A percentile compares a stretch with the other conserved stretches of the same genome.
Conservation (phyloP, 495 filamentous ascomycete genomes). For the Terfezia claveryi region DNA sequence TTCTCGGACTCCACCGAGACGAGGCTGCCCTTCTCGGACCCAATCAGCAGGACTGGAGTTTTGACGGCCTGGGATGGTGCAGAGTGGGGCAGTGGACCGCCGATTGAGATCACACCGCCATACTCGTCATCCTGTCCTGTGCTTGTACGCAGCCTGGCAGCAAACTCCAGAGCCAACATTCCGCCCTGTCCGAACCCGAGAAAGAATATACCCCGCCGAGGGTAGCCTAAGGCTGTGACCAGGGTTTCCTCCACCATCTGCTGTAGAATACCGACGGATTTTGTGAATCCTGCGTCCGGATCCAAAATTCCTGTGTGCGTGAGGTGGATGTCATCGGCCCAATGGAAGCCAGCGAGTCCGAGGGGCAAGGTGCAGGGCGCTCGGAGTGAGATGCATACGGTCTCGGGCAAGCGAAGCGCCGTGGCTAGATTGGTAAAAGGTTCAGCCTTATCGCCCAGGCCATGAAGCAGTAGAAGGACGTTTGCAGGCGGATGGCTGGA, state of each 20-base stretch:
- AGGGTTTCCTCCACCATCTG: slow-evolving; percentile 39
- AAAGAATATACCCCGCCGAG: slow-evolving; percentile 43
- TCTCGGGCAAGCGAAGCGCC: slow-evolving; percentile 61
- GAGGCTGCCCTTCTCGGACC: slow-evolving; percentile 37
- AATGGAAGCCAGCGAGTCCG: slow-evolving; percentile 59
- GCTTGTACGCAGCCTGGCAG: slow-evolving; percentile 19
- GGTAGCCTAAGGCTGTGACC: slow-evolving; percentile 48
- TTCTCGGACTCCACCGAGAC: slow-evolving; percentile 43
- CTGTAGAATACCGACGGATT: slow-evolving; percentile 26
- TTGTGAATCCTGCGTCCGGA: slow-evolving; percentile 53
- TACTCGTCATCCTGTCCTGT: slow-evolving; percentile 16
- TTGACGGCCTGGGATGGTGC: slow-evolving; percentile 19
- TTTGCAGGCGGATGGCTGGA: slow-evolving; percentile 22
- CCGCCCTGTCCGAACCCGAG: slow-evolving; percentile 81
- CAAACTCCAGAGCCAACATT: slow-evolving; percentile 44
- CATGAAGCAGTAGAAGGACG: slow-evolving; percentile 74
- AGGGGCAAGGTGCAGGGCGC: slow-evolving; percentile 54
- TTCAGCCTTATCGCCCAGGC: slow-evolving; percentile 54
- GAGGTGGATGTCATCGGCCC: slow-evolving; percentile 74
- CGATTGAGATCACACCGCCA: slow-evolving; percentile 54
- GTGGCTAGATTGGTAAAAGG: slow-evolving; percentile 50
- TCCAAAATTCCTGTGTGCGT: slow-evolving; percentile 44
- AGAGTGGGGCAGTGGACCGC: slow-evolving; percentile 42
- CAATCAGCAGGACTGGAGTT: slow-evolving; percentile 55
- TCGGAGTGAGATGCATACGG: slow-evolving; percentile 51